These are phyloP conservation scores for Theobroma cacao DNA, from an alignment of 345 rosid genomes.

Conservation along the genomic window DNA sequence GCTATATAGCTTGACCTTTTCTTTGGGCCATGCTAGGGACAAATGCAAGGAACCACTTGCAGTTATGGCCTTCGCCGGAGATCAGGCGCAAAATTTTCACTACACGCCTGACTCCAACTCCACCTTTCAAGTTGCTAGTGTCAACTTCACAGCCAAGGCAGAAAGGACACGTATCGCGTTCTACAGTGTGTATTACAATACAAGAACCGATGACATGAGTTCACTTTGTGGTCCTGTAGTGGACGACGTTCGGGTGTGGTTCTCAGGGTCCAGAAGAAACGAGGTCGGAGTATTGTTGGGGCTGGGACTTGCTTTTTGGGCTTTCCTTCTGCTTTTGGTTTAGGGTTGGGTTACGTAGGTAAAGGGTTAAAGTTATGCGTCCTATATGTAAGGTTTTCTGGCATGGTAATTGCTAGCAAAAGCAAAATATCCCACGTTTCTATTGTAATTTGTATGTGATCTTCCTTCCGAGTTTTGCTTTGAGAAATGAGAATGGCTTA, in stretches of 20 bases:
- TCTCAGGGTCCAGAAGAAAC: conserved; percentile 37
- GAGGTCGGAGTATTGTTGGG: conserved; percentile 27
- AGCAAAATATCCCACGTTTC: conserved; percentile 1
- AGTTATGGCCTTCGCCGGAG: conserved; percentile 91
- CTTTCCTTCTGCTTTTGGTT: conserved; percentile 34
- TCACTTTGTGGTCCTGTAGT: conserved; percentile 96
- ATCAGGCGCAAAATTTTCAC: conserved; percentile 79
- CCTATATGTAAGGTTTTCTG: neutral
- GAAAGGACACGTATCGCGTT: conserved; percentile 87
- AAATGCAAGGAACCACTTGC: conserved; percentile 90
- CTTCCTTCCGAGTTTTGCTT: conserved; percentile 5
- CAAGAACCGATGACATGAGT: conserved; percentile 93
- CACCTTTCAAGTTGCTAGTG: conserved; percentile 47
- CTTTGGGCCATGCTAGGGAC: conserved; percentile 83
- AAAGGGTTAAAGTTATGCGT: neutral
- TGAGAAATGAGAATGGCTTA: conserved; percentile 12
- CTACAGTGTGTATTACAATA: conserved; percentile 88
- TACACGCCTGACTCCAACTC: conserved; percentile 76
- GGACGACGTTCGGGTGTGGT: conserved; percentile 88
- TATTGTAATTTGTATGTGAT: neutral
- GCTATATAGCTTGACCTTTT: conserved; percentile 55
- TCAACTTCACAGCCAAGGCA: conserved; percentile 90
- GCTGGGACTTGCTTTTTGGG: conserved; percentile 34
- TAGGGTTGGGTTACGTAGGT: conserved; percentile 21
- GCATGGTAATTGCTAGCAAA: conserved; percentile 11